phyloP scores from a whole-genome alignment of 192 early-diverging fungal species.

The Martensiomyces pterosporus region DNA sequence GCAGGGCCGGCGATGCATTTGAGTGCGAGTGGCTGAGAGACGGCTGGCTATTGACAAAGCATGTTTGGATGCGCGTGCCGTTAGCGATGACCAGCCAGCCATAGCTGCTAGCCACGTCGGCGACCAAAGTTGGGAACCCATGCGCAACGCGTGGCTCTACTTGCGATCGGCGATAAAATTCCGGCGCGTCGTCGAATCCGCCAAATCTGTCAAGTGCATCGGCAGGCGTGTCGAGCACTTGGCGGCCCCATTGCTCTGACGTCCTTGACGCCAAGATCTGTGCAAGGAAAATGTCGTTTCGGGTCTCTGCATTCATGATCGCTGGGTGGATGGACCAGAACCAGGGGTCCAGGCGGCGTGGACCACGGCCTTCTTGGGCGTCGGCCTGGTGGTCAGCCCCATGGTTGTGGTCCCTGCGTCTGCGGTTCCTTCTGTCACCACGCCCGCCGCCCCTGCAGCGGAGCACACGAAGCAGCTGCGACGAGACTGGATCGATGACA shows the following conservation, averaged over 20 bases:
- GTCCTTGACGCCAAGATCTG: conserved; percentile 15
- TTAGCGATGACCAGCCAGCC: conserved; percentile 23
- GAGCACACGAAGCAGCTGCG: conserved; percentile 5
- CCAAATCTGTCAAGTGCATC: conserved; percentile 14
- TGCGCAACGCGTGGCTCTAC: conserved; percentile 1
- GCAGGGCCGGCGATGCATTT: no score
- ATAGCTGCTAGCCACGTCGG: conserved; percentile 15
- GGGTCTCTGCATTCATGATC: conserved; percentile 7
- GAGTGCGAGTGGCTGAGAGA: no score
- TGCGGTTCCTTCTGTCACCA: neutral
- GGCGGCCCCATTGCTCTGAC: conserved; percentile 14
- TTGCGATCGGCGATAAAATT: conserved; percentile 11
- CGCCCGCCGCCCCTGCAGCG: conserved; percentile 24
- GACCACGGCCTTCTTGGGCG: no score
- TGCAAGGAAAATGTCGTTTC: conserved; percentile 8
- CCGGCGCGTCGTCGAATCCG: neutral
- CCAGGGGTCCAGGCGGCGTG: conserved; percentile 13
- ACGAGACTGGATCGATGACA: conserved; percentile 21
- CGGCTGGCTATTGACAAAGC: no score
- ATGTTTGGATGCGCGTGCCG: conserved; percentile 26
- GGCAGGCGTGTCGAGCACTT: neutral
- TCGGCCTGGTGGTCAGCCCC: neutral
- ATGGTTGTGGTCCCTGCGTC: conserved; percentile 1
- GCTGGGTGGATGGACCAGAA: conserved; percentile 32
- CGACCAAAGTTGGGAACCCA: conserved; percentile 24